Base-by-base conservation (phyloP, 805 yeast genomes). In the Candida manassasensis region DNA sequence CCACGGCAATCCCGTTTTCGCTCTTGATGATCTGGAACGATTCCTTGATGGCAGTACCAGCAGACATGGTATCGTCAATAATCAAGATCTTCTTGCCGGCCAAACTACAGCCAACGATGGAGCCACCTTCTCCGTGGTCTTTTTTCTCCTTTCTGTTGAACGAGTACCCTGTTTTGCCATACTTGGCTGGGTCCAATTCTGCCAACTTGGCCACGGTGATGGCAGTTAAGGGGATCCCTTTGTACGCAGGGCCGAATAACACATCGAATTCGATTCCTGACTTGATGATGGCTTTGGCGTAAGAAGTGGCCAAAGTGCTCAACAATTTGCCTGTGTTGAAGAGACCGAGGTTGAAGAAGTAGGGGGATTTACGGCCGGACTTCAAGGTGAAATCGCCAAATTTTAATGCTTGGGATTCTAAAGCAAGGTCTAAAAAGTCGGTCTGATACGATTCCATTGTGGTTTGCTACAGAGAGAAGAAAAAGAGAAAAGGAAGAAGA, bases 61-160 rank as follows among this genome's bases (percentile, higher is more conserved):
- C 97, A 41, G 97, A 90, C 81, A 90, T 89, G 28, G 93, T 97
- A 53, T 90, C 98, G 60, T 93, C 98, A 42, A 90, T 87, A 50
- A 93, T 85, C 50, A 93, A 67, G 16, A 90, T 77, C 41, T 73
- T 73, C 59, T 89, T 83, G 32, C 75, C 84, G 41, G 73, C 71
- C 49, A 90, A 73, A 4, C 77, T 61, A 30, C 84, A 78, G 24
- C 98, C 98, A 27, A 93, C 97, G 49, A 90, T 84, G 38, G 76
- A 75, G 10, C 98, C 98, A 47, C 97, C 98, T 67, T 90, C 98
- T 38, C 98, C 98, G 56, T 90, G 98, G 56, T 89, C 96, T 65
- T 90, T 90, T 69, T 84, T 83, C 62, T 88, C 96, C 66, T 90
- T 93, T 61, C 98, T 80, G 72, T 90, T 90, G 72, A 87, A 90